A percentile compares a stretch with the other conserved stretches of the same genome.
phyloP scores from a whole-genome alignment of 192 early-diverging fungal genomes.

The Mortierella claussenii region DNA sequence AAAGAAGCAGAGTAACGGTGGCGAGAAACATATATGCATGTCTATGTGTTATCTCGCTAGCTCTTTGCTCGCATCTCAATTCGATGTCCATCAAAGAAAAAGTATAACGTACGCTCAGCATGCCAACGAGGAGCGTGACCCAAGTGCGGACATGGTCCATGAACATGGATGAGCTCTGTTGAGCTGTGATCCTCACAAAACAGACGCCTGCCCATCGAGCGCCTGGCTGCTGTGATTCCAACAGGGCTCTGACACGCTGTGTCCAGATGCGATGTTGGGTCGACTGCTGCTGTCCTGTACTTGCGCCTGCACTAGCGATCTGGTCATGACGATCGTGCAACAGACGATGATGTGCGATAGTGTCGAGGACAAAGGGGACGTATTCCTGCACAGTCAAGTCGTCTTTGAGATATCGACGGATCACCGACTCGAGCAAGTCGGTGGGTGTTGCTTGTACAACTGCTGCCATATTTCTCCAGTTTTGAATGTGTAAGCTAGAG shows the following conservation, averaged over 20 bases:
- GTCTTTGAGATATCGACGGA: slow-evolving; percentile 50
- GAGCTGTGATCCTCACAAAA: slow-evolving; percentile 59
- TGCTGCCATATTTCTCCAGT: slow-evolving; percentile 10
- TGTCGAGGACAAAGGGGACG: slow-evolving; percentile 63
- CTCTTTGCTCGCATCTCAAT: no score
- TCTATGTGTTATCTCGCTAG: no score
- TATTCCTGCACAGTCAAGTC: slow-evolving; percentile 48
- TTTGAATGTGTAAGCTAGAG: no score
- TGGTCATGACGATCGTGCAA: slow-evolving; percentile 42
- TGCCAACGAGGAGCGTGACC: slow-evolving; percentile 55
- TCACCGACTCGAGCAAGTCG: slow-evolving; percentile 52
- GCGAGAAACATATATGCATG: no score
- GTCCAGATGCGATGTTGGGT: slow-evolving; percentile 61
- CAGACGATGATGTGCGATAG: slow-evolving; percentile 53
- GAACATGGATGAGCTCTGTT: slow-evolving; percentile 57
- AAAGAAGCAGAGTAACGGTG: neutral
- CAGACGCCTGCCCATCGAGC: slow-evolving; percentile 63
- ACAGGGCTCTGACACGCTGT: slow-evolving; percentile 61
- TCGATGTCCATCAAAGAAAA: neutral
- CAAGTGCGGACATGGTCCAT: slow-evolving; percentile 54
- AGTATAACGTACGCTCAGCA: slow-evolving; percentile 50
- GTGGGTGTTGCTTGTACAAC: slow-evolving; percentile 38
- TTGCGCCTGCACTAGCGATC: neutral
- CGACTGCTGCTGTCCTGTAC: slow-evolving; percentile 18
- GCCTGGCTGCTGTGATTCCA: slow-evolving; percentile 61